Conservation (phyloP, 495 filamentous ascomycete genomes). For the Daldinia vernicosa region DNA sequence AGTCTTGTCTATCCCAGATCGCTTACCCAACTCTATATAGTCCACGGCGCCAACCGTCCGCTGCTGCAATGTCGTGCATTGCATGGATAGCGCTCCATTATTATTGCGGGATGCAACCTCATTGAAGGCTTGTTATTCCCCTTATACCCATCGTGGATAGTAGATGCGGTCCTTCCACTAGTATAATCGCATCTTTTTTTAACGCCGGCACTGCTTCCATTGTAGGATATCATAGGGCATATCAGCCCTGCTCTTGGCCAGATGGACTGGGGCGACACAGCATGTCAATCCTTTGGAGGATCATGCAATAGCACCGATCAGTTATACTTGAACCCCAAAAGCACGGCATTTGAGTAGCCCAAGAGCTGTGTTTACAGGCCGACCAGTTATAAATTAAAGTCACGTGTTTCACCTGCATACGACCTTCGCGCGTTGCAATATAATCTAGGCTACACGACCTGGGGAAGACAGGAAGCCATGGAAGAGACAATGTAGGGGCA, state of each 20-base stretch:
- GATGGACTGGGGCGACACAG: constrained; percentile 28
- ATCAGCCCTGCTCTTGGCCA: constrained; percentile 32
- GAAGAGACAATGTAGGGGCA: constrained; percentile 9
- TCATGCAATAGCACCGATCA: constrained; percentile 34
- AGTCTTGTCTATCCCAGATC: constrained; percentile 38
- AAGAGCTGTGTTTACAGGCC: constrained; percentile 14
- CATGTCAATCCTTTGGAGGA: constrained; percentile 38
- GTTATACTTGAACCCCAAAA: constrained; percentile 32
- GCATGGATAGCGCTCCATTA: constrained; percentile 34
- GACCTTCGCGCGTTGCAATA: constrained; percentile 36
- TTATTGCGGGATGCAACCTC: constrained; percentile 40
- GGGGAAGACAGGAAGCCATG: constrained; percentile 9
- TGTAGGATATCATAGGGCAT: constrained; percentile 29
- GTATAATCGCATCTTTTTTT: constrained; percentile 37
- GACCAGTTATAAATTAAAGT: constrained; percentile 24
- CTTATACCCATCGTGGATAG: constrained; percentile 41
- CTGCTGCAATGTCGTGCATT: constrained; percentile 42
- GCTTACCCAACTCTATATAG: constrained; percentile 38
- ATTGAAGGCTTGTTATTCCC: constrained; percentile 40
- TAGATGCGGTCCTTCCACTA: constrained; percentile 25
- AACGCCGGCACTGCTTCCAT: constrained; percentile 27
- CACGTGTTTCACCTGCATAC: constrained; percentile 41
- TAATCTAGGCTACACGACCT: constrained; percentile 22
- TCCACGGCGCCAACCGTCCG: constrained; percentile 40
- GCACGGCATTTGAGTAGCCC: constrained; percentile 30